Percentiles rank a stretch among this genome's conserved stretches.
phyloP scores from a whole-genome alignment of 805 yeast species.

The Lipomyces lipofer region DNA sequence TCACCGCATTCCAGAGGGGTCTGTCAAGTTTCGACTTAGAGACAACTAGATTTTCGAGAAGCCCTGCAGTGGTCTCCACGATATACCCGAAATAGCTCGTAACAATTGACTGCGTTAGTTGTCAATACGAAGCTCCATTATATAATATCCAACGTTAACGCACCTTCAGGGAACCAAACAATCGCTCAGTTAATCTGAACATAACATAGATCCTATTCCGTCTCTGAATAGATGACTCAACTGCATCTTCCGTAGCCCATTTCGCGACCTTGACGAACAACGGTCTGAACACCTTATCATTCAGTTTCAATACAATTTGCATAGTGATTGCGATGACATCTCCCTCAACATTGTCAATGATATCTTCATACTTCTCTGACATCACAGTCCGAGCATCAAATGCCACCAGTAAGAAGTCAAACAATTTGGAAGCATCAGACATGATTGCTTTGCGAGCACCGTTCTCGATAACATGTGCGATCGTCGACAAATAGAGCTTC shows the following conservation, averaged over 20 bases:
- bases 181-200: constrained; percentile 75
- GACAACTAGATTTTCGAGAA: constrained; percentile 53
- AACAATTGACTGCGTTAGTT: constrained; percentile 68
- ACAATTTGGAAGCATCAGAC: constrained; percentile 20
- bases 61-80: constrained; percentile 64
- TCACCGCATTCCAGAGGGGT: constrained; percentile 68
- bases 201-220: constrained; percentile 50
- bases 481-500: constrained; percentile 58
- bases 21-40: constrained; percentile 40
- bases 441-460: constrained; percentile 22
- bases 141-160: not conserved
- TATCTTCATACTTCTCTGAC: constrained; percentile 54
- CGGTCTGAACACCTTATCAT: constrained; percentile 92
- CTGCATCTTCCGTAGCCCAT: constrained; percentile 92
- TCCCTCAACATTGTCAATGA: constrained; percentile 78
- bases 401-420: constrained; percentile 19
- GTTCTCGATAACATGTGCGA: constrained; percentile 14
- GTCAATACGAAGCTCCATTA: not conserved
- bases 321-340: constrained; percentile 73
- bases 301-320: constrained; percentile 79
- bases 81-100: constrained; percentile 86
- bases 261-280: constrained; percentile 79
- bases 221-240: constrained; percentile 50
- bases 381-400: constrained; percentile 41
- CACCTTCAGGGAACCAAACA: constrained; percentile 48